Percentiles rank a stretch among this genome's conserved stretches.
These are phyloP conservation scores for Parastagonospora avenae DNA, from an alignment of 2,329 filamentous ascomycete genomes.

Conservation along the genomic window DNA sequence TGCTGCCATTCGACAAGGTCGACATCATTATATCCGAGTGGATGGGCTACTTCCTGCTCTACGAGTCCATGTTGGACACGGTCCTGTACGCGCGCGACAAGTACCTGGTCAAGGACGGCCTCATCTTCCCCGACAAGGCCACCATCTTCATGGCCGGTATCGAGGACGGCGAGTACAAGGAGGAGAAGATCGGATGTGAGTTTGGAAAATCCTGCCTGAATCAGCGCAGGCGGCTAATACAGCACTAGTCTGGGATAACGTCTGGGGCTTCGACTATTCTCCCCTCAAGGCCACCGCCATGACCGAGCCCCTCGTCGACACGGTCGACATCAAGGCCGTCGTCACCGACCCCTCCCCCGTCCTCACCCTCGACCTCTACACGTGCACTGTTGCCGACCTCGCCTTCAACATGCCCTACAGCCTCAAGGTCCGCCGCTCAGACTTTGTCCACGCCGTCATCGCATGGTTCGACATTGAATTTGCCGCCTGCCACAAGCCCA, in stretches of 20 bases:
- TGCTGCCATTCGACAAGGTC: conserved; percentile 90
- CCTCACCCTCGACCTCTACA: conserved; percentile 92
- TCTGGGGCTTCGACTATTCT: conserved; percentile 96
- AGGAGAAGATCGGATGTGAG: conserved; percentile 97
- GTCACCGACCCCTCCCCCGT: conserved; percentile 88
- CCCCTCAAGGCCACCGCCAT: conserved; percentile 93
- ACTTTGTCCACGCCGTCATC: conserved; percentile 95
- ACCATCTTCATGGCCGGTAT: conserved; percentile 97
- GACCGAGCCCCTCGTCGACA: conserved; percentile 95
- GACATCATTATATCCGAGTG: conserved; percentile 99
- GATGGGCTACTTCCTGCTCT: conserved; percentile 99
- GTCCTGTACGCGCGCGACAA: conserved; percentile 94
- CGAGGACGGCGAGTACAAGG: conserved; percentile 99
- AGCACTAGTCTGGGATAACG: conserved; percentile 90
- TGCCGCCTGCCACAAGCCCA: conserved; percentile 95
- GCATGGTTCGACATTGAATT: conserved; percentile 99
- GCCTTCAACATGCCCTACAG: conserved; percentile 81
- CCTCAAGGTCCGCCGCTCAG: conserved; percentile 78
- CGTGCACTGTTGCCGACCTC: conserved; percentile 80
- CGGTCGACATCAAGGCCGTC: conserved; percentile 94
- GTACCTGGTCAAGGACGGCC: conserved; percentile 82
- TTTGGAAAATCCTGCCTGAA: not conserved
- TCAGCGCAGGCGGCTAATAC: conserved; percentile 2
- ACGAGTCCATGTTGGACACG: conserved; percentile 98
- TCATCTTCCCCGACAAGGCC: conserved; percentile 99